Base-by-base conservation (phyloP, 768 basidiomycete species). In the Pleurotus djamor region DNA sequence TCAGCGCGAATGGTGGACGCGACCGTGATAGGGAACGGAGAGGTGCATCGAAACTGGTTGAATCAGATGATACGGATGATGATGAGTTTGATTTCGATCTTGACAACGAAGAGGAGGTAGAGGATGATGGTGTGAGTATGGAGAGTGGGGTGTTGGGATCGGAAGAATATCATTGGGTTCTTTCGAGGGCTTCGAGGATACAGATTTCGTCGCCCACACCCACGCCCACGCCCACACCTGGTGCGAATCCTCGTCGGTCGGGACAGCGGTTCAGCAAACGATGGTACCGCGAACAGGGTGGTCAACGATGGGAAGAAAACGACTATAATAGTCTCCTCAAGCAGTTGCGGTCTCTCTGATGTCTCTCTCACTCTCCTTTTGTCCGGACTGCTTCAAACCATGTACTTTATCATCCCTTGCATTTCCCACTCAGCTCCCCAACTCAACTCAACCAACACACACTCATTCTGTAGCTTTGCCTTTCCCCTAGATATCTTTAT, bases 211-310 rank as follows among this genome's bases (percentile, higher is more conserved):
- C 47, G 14, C 21, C 21, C 21, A 28, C 21, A 28, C 21, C 21
- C 21, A 28, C 21, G 21, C 21, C 21, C 3, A 28, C 21, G 3
- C 21, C 49, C 2, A 4, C 49, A 8, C 6, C 41, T 3, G 54
- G 54, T 1, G 37, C 16, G 17, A 44, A 44, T 41, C 28, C 54
- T 10, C 54, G 54, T 32, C 54, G 54, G 4, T 38, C 57, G 9
- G 58, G 64, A 13, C 67, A 59, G 33, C 65, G 65, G 14, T 63
- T 64, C 48, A 72, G 71, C n/a, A 65, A 66, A 44, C 71, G 72
- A 47, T 81, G 80, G 79, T 44, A 74, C 6, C 67, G 69, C 33
- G 79, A 81, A 64, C 72, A 72, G 61, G 72, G 69, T 16, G 74
- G 75, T 7, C 63, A 60, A 49, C 68, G 78, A 8, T 72, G 69